Conservation (phyloP, 495 filamentous ascomycete species). For the Trichoderma virens region DNA sequence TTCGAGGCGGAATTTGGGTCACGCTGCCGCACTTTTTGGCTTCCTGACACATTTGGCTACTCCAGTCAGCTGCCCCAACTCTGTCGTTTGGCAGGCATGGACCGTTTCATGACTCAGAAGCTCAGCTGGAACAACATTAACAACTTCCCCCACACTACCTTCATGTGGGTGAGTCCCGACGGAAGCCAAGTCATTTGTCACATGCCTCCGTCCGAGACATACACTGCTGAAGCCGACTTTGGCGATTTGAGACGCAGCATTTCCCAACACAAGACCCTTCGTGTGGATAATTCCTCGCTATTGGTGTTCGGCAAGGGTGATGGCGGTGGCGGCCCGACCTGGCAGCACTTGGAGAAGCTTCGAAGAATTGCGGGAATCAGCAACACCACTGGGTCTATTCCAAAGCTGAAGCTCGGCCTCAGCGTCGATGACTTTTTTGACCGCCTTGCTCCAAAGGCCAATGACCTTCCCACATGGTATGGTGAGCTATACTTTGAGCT, state of each 20-base stretch:
- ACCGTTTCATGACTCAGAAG: slow-evolving; percentile 94
- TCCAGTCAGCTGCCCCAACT: slow-evolving; percentile 90
- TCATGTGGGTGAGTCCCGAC: slow-evolving; percentile 94
- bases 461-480: slow-evolving; percentile 90
- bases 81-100: slow-evolving; percentile 88
- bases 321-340: slow-evolving; percentile 93
- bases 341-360: slow-evolving; percentile 87
- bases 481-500: slow-evolving; percentile 97
- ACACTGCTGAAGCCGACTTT: slow-evolving; percentile 90
- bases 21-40: slow-evolving; percentile 86
- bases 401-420: slow-evolving; percentile 79
- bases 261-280: slow-evolving; percentile 89
- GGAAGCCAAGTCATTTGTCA: slow-evolving; percentile 95
- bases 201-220: slow-evolving; percentile 91
- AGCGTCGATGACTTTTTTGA: slow-evolving; percentile 97
- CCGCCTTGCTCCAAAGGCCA: slow-evolving; percentile 65
- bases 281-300: slow-evolving; percentile 78
- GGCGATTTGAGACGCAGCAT: slow-evolving; percentile 89
- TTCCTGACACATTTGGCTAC: slow-evolving; percentile 97
- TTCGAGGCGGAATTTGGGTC: slow-evolving; percentile 91
- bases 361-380: slow-evolving; percentile 89
- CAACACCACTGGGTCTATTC: slow-evolving; percentile 75
- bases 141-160: slow-evolving; percentile 96
- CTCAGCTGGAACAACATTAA: slow-evolving; percentile 95
- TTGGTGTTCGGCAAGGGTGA: slow-evolving; percentile 95